Evolutionary conservation across 225 moss, liverwort and hornwort genomes (phyloP), one percentile per base, ranked within the genome.

Genomic region (Polytrichum formosum): DNA sequence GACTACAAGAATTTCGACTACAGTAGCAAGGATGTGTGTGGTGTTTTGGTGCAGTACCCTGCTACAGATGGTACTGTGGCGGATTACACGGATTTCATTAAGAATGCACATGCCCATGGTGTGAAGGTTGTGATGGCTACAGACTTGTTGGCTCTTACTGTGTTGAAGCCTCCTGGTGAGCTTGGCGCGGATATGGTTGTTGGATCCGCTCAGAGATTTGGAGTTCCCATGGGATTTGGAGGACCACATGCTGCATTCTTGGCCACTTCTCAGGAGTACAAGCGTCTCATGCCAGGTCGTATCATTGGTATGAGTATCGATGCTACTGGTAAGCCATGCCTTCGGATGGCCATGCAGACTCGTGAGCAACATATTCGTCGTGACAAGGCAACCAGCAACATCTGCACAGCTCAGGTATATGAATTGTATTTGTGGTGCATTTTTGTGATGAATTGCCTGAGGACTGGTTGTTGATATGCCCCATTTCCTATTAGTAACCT

Each of bases 261-360:
- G 37, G 97, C 97, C 18, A 98, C 97, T 6, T 98, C 97, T 5
- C 97, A 92, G 70, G 97, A 98, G 77, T 98, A 98, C 87, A 98
- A 94, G 88, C 87, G 97, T 7, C 76, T 98, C 33, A 94, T 98
- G 94, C 97, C 97, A 0, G 97, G 97, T 25, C 80, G 97, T 18
- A 94, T 98, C 81, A 98, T 98, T 53, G 97, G 97, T 46, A 78
- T 94, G 75, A 94, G 92, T 30, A 78, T 94, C 19, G 97, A 98
- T 63, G 35, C 94, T 2, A 66, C 83, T 19, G 97, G 97, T 7
- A 98, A 98, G 77, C 97, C 97, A 7, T 91, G 92, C 33, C 75
- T 98, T 69, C 89, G 97, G 26, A 98, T 98, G 97, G 97, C 97
- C 67, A 98, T 98, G 97, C 97, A 98, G 83, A 98, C 97, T 26